Evolutionary conservation across 2,329 filamentous ascomycete species (phyloP).

Genomic region (Aspergillus ochraceoroseus): DNA sequence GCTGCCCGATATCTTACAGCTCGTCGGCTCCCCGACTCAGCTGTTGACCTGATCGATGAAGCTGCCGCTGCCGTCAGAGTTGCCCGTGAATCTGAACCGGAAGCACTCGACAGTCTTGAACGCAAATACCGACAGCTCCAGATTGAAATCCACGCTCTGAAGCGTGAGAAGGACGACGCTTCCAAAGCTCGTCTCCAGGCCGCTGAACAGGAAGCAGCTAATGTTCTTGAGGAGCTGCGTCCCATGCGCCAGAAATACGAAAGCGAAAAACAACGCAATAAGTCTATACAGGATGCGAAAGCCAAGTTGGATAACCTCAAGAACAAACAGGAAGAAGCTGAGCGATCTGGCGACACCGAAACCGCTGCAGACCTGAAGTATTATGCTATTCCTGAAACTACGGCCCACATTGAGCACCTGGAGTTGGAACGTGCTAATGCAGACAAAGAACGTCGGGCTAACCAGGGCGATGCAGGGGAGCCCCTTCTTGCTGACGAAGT

Average conservation of each 20-base stretch:
- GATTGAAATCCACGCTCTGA: constrained; percentile 94
- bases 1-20: constrained; percentile 90
- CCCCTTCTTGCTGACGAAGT: constrained; percentile 87
- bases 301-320: constrained; percentile 88
- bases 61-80: constrained; percentile 95
- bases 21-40: constrained; percentile 87
- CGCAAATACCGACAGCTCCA: constrained; percentile 83
- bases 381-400: constrained; percentile 92
- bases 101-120: constrained; percentile 91
- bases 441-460: constrained; percentile 60
- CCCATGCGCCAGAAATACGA: constrained; percentile 95
- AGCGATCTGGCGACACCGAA: constrained; percentile 74
- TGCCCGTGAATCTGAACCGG: constrained; percentile 90
- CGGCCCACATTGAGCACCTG: constrained; percentile 70
- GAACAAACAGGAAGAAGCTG: constrained; percentile 90
- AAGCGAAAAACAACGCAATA: constrained; percentile 82
- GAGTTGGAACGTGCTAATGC: constrained; percentile 74
- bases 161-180: constrained; percentile 90
- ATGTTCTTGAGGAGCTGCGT: constrained; percentile 86
- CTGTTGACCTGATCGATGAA: constrained; percentile 93
- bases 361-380: constrained; percentile 93
- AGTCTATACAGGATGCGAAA: constrained; percentile 89
- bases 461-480: constrained; percentile 57
- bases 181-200: constrained; percentile 76
- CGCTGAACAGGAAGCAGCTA: constrained; percentile 85